A percentile compares a stretch with the other conserved stretches of the same genome.
These are phyloP conservation scores for Flaveria brownii DNA, from an alignment of 129 eudicot species.

Conservation along the genomic window DNA sequence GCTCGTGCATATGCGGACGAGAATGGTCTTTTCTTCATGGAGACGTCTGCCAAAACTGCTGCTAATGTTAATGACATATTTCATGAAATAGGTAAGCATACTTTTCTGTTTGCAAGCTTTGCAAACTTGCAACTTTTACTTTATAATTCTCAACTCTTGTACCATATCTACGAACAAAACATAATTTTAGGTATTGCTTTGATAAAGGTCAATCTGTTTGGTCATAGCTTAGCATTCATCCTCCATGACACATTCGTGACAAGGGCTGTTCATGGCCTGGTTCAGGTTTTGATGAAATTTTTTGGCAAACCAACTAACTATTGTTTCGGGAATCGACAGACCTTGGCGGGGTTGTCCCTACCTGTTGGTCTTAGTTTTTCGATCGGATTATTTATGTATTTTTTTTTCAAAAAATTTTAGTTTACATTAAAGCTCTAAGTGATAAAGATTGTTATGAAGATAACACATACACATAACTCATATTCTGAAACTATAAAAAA, in stretches of 20 bases:
- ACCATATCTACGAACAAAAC: neutral
- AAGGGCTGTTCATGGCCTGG: neutral
- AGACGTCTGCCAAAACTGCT: constrained; percentile 97
- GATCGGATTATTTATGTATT: neutral
- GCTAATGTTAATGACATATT: constrained; percentile 84
- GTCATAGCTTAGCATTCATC: neutral
- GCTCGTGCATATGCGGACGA: constrained; percentile 91
- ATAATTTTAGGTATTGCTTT: neutral
- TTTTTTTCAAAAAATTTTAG: neutral
- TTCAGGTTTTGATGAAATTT: neutral
- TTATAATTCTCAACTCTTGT: neutral
- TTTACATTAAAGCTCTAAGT: neutral
- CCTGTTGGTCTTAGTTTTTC: neutral
- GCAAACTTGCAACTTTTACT: neutral
- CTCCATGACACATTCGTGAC: neutral
- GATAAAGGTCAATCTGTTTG: neutral
- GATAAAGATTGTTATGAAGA: neutral
- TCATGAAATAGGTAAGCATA: constrained; percentile 75
- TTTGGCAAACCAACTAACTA: neutral
- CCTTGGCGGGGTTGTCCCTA: neutral
- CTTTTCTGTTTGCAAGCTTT: constrained; percentile 10
- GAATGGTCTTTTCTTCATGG: constrained; percentile 85
- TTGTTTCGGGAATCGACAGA: neutral
- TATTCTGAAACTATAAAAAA: neutral
- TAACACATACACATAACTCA: neutral